These are phyloP conservation scores for Aspergillus piperis DNA, from an alignment of 2,329 filamentous ascomycete species.

Conservation along the genomic window DNA sequence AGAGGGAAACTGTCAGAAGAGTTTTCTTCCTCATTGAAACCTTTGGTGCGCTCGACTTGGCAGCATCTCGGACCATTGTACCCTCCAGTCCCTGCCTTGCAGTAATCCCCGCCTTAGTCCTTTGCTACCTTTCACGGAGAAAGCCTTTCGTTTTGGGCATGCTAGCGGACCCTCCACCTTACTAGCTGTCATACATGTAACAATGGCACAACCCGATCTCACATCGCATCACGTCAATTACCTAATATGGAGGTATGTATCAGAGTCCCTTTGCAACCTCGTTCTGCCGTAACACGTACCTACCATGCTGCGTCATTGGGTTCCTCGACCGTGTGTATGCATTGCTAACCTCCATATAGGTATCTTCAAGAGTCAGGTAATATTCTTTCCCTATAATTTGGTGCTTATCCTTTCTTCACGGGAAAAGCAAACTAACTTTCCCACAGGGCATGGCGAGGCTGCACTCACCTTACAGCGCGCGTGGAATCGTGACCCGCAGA, in stretches of 20 bases:
- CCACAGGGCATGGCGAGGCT: slow-evolving; percentile 58
- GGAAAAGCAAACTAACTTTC: background rate
- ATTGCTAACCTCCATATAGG: slow-evolving; percentile 34
- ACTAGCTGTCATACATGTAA: slow-evolving; percentile 45
- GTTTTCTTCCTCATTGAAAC: background rate
- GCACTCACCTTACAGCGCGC: slow-evolving; percentile 62
- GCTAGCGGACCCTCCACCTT: slow-evolving; percentile 28
- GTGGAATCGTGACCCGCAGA: slow-evolving; percentile 64
- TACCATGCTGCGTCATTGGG: slow-evolving; percentile 10
- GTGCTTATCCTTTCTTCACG: slow-evolving; percentile 4
- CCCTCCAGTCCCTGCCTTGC: slow-evolving; percentile 9
- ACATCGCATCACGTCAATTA: slow-evolving; percentile 66
- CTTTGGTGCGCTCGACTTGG: background rate
- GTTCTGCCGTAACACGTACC: slow-evolving; percentile 10
- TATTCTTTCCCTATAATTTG: slow-evolving; percentile 18
- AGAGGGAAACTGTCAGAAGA: slow-evolving; percentile 3
- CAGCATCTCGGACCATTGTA: background rate
- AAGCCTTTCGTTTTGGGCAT: slow-evolving; percentile 30
- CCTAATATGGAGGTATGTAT: slow-evolving; percentile 65
- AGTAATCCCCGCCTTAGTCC: slow-evolving; percentile 12
- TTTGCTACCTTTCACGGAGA: slow-evolving; percentile 19
- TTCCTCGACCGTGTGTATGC: background rate
- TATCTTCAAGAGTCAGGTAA: slow-evolving; percentile 60
- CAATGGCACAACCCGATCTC: slow-evolving; percentile 46
- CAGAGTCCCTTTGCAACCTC: background rate